These are phyloP conservation scores for Auricularia heimuer DNA, from an alignment of 768 basidiomycete species.

Conservation along the genomic window DNA sequence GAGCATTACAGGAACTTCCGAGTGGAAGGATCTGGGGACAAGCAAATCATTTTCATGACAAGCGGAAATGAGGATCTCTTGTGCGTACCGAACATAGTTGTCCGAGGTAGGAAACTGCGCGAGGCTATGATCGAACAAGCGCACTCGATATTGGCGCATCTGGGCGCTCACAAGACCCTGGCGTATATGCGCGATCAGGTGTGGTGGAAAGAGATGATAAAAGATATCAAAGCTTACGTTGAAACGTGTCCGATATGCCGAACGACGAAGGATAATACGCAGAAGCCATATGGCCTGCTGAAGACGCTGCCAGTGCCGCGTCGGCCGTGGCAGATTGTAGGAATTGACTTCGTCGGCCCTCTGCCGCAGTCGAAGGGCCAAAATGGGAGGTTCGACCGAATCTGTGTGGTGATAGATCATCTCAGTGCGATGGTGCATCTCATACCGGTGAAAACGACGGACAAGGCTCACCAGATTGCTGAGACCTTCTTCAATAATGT, in stretches of 20 bases:
- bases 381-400: slow-evolving; percentile 14
- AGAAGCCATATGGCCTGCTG: slow-evolving; percentile 18
- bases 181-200: slow-evolving; percentile 12
- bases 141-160: slow-evolving; percentile 30
- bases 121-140: slow-evolving; percentile 10
- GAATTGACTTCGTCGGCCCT: slow-evolving; percentile 20
- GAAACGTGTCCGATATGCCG: slow-evolving; percentile 16
- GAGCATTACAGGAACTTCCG: slow-evolving; percentile 6
- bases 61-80: neutral
- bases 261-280: slow-evolving; percentile 12
- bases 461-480: neutral
- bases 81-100: slow-evolving; percentile 8
- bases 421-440: slow-evolving; percentile 14
- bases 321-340: slow-evolving; percentile 18
- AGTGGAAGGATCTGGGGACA: neutral
- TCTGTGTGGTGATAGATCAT: slow-evolving; percentile 18
- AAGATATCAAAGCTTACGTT: slow-evolving; percentile 20
- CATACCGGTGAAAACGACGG: neutral
- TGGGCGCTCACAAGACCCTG: slow-evolving; percentile 21
- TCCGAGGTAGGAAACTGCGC: neutral
- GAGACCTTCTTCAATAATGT: slow-evolving; percentile 21
- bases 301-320: slow-evolving; percentile 15
- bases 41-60: slow-evolving; percentile 8
- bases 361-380: slow-evolving; percentile 16
- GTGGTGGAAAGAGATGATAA: slow-evolving; percentile 30